Conservation (phyloP, 768 basidiomycete genomes). For the Strobilomyces dryophilus region DNA sequence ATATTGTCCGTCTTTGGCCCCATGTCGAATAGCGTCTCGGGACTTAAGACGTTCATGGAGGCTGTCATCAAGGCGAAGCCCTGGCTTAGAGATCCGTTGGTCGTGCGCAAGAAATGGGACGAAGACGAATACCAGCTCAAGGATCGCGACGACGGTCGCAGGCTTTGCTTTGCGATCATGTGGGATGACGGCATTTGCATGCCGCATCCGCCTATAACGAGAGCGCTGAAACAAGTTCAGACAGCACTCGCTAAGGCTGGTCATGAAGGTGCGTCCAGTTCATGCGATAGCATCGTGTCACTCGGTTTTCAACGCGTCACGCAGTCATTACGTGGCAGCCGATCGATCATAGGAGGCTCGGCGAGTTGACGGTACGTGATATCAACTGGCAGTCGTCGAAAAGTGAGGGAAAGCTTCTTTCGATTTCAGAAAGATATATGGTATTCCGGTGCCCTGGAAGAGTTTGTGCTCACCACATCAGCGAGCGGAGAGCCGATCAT, state of each 20-base stretch:
- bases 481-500: conserved; percentile 54
- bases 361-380: conserved; percentile 36
- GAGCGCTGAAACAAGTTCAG: conserved; percentile 56
- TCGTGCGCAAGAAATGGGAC: conserved; percentile 55
- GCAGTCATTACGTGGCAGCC: conserved; percentile 71
- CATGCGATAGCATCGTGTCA: not conserved
- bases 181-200: conserved; percentile 60
- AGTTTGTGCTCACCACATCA: conserved; percentile 37
- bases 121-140: conserved; percentile 54
- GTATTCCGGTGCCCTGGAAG: conserved; percentile 45
- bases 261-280: conserved; percentile 49
- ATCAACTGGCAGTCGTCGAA: conserved; percentile 5
- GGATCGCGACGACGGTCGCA: conserved; percentile 53
- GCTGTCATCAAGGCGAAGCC: conserved; percentile 56
- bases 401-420: not conserved
- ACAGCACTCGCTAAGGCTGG: conserved; percentile 56
- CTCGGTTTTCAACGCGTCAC: not conserved
- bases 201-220: conserved; percentile 61
- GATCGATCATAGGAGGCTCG: conserved; percentile 47
- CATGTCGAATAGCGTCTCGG: conserved; percentile 51
- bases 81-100: conserved; percentile 64
- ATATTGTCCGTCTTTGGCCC: conserved; percentile 74
- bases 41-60: conserved; percentile 64
- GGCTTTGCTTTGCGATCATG: conserved; percentile 56
- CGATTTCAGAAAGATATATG: conserved; percentile 38